Percentiles rank a stretch among this genome's conserved stretches.
Evolutionary conservation across 2,329 filamentous ascomycete species (phyloP).

Genomic region (Dactylonectria macrodidyma): DNA sequence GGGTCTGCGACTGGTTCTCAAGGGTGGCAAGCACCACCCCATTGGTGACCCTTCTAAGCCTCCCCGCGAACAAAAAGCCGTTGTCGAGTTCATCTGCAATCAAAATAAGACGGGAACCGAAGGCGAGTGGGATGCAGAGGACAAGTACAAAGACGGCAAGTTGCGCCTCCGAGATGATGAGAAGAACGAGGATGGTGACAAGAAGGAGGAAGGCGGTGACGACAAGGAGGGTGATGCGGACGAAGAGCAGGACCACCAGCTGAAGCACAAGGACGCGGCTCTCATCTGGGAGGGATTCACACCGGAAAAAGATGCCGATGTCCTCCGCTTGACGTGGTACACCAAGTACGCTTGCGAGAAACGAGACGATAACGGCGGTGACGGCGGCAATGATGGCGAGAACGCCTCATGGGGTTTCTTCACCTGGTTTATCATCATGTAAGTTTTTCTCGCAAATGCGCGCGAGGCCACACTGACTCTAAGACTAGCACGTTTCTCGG

Average conservation of each 20-base stretch:
- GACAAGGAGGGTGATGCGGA: constrained; percentile 57
- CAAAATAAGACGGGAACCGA: constrained; percentile 80
- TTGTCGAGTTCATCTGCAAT: constrained; percentile 91
- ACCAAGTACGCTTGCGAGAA: constrained; percentile 89
- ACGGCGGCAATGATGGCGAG: constrained; percentile 59
- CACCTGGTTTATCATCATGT: constrained; percentile 97
- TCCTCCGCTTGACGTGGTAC: constrained; percentile 85
- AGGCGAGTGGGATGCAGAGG: constrained; percentile 72
- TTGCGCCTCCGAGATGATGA: constrained; percentile 48
- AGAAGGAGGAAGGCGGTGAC: constrained; percentile 50
- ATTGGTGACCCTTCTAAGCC: constrained; percentile 65
- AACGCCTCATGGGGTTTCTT: constrained; percentile 90
- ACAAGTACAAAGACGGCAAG: constrained; percentile 63
- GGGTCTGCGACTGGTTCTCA: constrained; percentile 79
- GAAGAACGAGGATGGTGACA: constrained; percentile 45
- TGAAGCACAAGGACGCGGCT: constrained; percentile 71
- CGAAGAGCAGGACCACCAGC: constrained; percentile 64
- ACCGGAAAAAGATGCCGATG: constrained; percentile 67
- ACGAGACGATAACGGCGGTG: constrained; percentile 59
- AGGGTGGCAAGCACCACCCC: constrained; percentile 69
- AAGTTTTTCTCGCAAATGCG: constrained; percentile 57
- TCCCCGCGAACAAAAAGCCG: constrained; percentile 76
- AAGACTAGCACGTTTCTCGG: constrained; percentile 83
- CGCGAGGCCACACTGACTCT: constrained; percentile 38
- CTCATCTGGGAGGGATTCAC: constrained; percentile 85